These are phyloP conservation scores for Castanospermum australe DNA, from an alignment of 306 rosid species.

Conservation along the genomic window DNA sequence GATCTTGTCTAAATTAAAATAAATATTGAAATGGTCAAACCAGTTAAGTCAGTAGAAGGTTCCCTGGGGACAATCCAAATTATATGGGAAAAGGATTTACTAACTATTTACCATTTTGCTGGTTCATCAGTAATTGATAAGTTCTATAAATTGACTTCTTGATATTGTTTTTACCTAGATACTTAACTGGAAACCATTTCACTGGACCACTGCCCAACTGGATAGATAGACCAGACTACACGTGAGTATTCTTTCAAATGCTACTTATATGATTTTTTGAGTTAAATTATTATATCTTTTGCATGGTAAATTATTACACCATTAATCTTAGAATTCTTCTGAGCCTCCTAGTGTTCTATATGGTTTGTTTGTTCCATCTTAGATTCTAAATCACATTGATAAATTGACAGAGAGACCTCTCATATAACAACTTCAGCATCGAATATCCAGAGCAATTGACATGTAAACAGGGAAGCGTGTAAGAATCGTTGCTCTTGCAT, in stretches of 20 bases:
- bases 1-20: background rate
- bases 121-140: background rate
- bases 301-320: background rate
- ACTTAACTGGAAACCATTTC: slow-evolving; percentile 69
- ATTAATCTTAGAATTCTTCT: background rate
- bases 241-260: slow-evolving; percentile 46
- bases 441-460: slow-evolving; percentile 23
- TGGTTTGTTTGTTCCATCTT: background rate
- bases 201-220: slow-evolving; percentile 57
- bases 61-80: background rate
- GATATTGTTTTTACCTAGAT: slow-evolving; percentile 33
- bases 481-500: slow-evolving; percentile 31
- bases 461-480: slow-evolving; percentile 51
- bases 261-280: background rate
- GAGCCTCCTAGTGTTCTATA: background rate
- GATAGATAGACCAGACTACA: slow-evolving; percentile 25
- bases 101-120: background rate
- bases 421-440: slow-evolving; percentile 55
- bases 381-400: slow-evolving; percentile 2
- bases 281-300: background rate
- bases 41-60: background rate
- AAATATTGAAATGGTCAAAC: background rate
- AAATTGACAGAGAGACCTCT: slow-evolving; percentile 59
- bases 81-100: background rate
- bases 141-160: background rate